Base-by-base conservation (phyloP, 768 basidiomycete species). In the Tubosaeta sp. region DNA sequence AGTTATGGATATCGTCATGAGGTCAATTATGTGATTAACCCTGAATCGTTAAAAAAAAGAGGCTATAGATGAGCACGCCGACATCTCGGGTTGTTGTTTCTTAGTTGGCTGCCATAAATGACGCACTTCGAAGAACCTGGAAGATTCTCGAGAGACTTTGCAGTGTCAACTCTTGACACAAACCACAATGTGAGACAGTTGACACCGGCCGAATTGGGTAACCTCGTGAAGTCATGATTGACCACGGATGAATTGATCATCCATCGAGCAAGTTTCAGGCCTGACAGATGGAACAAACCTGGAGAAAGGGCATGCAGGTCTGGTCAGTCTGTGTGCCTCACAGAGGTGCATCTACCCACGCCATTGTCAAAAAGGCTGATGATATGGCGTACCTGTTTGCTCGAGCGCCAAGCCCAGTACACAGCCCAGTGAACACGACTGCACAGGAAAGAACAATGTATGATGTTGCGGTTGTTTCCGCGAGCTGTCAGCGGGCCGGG, bases 231-330 rank as follows among this genome's bases (percentile, higher is more conserved):
- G 29, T 29, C 29, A 52, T 47, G 11, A 35, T 27, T 34, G 39
- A 13, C 19, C 19, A 55, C 6, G 19, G 39, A 29, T 44, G 48
- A 33, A 14, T n/a, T 41, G 35, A 46, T 51, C 27, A 33, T 29
- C 46, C 34, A 13, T 29, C 25, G 7, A 17, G 11, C 5, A 17
- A 43, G 13, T 34, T 43, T 29, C 46, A 51, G 35, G 44, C 45
- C 12, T 37, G 41, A 19, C 12, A 27, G 44, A 32, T 45, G 43
- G 34, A 34, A 39, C 41, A 53, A 39, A 50, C 48, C 48, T 5
- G 56, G 56, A 56, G 59, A 54, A 51, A 43, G 16, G 27, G 45
- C 14, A 13, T n/a, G n/a, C n/a, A 50, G 12, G 29, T 5, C 29
- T 31, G 29, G 29, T 8, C 9, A 31, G 29, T 31, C 29, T 31